A percentile compares a stretch with the other conserved stretches of the same genome.
These are phyloP conservation scores for Auricularia sp. DNA, from an alignment of 768 basidiomycete genomes.

Conservation along the genomic window DNA sequence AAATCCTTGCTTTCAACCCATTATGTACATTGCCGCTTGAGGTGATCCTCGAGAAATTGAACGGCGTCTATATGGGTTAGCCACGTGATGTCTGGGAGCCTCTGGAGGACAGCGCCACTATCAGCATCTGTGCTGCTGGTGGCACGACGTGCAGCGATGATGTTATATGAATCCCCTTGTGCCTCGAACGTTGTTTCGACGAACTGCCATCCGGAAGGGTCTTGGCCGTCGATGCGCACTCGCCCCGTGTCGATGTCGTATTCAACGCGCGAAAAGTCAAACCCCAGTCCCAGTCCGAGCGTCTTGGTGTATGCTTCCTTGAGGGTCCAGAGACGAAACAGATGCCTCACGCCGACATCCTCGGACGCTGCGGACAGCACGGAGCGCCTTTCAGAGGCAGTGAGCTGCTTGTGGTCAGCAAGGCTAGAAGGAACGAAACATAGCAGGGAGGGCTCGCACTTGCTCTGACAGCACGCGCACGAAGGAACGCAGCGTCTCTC, in stretches of 20 bases:
- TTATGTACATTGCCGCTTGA: not conserved
- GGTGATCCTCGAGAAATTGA: not conserved
- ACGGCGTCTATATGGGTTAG: not conserved
- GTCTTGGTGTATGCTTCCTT: conserved; percentile 92
- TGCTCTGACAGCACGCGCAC: conserved; percentile 55
- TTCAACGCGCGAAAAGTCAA: conserved; percentile 70
- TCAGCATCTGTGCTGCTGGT: not conserved
- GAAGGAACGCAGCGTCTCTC: conserved; percentile 49
- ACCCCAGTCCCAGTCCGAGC: conserved; percentile 71
- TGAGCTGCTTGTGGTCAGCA: conserved; percentile 25
- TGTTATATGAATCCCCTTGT: not conserved
- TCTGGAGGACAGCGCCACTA: not conserved
- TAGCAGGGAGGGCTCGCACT: conserved; percentile 27
- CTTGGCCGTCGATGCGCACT: conserved; percentile 49
- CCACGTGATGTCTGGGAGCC: not conserved
- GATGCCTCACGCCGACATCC: conserved; percentile 44
- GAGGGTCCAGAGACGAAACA: conserved; percentile 82
- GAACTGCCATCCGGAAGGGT: conserved; percentile 21
- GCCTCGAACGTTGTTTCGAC: not conserved
- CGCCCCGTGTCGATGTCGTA: conserved; percentile 45
- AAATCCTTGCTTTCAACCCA: no score
- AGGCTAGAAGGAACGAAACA: conserved; percentile 5
- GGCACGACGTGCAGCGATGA: not conserved
- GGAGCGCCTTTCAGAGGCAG: conserved; percentile 24
- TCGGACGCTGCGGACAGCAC: conserved; percentile 30